Evolutionary conservation across 176 grass and related monocot genomes (phyloP).

Genomic region (Aegilops umbellulata): DNA sequence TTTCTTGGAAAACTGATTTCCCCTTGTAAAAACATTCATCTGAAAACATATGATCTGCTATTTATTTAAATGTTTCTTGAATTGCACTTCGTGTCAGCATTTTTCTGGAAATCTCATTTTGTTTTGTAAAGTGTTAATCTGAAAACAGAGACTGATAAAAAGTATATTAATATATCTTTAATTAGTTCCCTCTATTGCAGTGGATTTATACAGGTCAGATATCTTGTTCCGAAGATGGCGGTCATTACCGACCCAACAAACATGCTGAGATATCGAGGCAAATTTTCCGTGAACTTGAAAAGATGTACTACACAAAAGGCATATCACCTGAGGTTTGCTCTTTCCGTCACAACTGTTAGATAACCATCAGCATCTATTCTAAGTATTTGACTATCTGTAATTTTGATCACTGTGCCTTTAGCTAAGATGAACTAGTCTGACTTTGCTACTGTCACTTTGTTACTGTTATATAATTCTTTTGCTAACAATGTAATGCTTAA

Average conservation of each 20-base stretch:
- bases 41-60: slow-evolving; percentile 43
- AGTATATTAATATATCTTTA: background rate
- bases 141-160: background rate
- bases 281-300: slow-evolving; percentile 90
- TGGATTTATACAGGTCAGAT: slow-evolving; percentile 98
- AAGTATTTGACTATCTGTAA: background rate
- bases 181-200: slow-evolving; percentile 32
- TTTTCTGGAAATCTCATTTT: background rate
- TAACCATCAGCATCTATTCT: background rate
- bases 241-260: slow-evolving; percentile 83
- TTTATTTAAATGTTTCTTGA: slow-evolving; percentile 67
- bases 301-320: slow-evolving; percentile 57
- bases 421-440: background rate
- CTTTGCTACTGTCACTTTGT: background rate
- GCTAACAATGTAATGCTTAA: background rate
- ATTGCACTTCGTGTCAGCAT: slow-evolving; percentile 19
- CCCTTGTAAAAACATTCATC: background rate
- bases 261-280: slow-evolving; percentile 90
- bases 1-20: background rate
- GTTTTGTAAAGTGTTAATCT: background rate
- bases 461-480: background rate
- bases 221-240: slow-evolving; percentile 89
- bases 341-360: background rate
- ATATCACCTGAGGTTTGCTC: slow-evolving; percentile 59
- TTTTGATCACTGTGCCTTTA: slow-evolving; percentile 6